Evolutionary conservation across 2,329 filamentous ascomycete species (phyloP).

Genomic region (Ceratocystis variospora): DNA sequence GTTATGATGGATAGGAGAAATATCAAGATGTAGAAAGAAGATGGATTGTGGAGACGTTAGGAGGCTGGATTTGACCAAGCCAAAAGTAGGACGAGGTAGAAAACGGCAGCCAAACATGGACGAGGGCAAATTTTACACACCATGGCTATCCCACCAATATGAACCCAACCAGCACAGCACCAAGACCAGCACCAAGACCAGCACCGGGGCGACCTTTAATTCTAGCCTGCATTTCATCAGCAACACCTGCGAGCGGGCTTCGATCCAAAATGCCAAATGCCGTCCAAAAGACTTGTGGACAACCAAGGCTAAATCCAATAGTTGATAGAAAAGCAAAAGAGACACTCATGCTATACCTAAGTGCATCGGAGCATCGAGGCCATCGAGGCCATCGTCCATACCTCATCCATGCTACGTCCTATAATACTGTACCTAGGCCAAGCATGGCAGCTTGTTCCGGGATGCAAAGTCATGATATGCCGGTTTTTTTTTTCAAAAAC

Average conservation of each 20-base stretch:
- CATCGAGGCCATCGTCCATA: neutral
- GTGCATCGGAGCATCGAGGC: neutral
- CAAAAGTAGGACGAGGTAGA: constrained; percentile 17
- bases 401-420: neutral
- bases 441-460: neutral
- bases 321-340: neutral
- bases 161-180: neutral
- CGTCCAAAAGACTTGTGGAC: too few relatives aligned
- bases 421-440: neutral
- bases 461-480: neutral
- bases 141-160: constrained; percentile 15
- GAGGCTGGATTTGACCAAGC: constrained; percentile 13
- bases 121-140: constrained; percentile 14
- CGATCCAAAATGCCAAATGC: neutral
- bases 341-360: neutral
- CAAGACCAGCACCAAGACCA: neutral
- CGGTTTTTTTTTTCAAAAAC: too few relatives aligned
- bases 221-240: neutral
- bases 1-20: neutral
- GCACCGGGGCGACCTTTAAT: neutral
- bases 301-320: neutral
- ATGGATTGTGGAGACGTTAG: constrained; percentile 17
- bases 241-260: neutral
- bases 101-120: constrained; percentile 14
- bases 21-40: constrained; percentile 10